Percentiles rank a stretch among this genome's conserved stretches.
phyloP scores from a whole-genome alignment of 495 filamentous ascomycete genomes.

The Hyaloscypha bicolor region DNA sequence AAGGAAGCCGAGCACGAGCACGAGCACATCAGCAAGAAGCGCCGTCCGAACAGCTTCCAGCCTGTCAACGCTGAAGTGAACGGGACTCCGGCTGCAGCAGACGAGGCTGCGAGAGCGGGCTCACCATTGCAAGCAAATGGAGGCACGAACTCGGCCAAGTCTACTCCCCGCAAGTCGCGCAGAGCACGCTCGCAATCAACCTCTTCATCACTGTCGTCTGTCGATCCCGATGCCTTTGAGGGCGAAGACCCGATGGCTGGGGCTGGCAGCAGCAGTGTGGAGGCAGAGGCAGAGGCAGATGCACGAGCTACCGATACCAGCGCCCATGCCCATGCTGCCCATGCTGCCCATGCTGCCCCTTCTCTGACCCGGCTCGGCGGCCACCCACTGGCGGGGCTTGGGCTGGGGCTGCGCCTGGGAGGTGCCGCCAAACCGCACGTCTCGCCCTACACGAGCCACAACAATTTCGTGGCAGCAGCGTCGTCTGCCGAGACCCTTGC shows the following conservation, averaged over 20 bases:
- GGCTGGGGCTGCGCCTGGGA: not conserved
- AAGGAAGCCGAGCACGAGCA: conserved; percentile 26
- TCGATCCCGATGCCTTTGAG: conserved; percentile 40
- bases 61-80: conserved; percentile 18
- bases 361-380: conserved; percentile 7
- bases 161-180: conserved; percentile 15
- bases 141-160: not conserved
- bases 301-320: too few relatives aligned
- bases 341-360: conserved; percentile 10
- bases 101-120: not conserved
- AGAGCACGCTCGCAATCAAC: conserved; percentile 37
- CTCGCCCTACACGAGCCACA: conserved; percentile 29
- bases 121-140: conserved; percentile 15
- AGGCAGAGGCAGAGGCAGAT: too few relatives aligned
- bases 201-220: conserved; percentile 42
- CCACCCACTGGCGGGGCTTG: conserved; percentile 6
- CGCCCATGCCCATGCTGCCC: too few relatives aligned
- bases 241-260: conserved; percentile 26
- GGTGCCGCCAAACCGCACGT: conserved; percentile 22
- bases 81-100: not conserved
- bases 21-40: conserved; percentile 40
- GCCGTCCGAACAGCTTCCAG: conserved; percentile 33
- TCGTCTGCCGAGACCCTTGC: conserved; percentile 24
- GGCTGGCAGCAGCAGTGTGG: not conserved
- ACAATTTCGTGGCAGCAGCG: conserved; percentile 17